Conservation (phyloP, 1,139 yeast species). For the Insectozyma bohioensis region DNA sequence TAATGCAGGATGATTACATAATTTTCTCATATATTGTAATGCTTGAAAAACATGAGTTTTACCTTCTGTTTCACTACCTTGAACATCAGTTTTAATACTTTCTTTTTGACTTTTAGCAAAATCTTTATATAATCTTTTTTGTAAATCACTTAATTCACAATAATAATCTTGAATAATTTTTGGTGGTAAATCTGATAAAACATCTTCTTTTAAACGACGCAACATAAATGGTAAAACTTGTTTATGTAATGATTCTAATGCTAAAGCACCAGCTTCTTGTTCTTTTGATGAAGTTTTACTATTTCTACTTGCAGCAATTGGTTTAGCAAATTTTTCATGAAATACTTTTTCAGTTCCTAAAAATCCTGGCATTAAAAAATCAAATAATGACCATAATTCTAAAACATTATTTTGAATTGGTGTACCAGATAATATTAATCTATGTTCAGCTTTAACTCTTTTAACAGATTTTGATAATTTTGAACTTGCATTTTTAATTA, state of each 20-base stretch:
- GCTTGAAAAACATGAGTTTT: conserved; percentile 98
- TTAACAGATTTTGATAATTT: conserved; percentile 90
- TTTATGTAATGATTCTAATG: conserved; percentile 91
- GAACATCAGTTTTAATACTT: conserved; percentile 64
- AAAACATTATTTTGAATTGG: conserved; percentile 97
- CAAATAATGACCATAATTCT: conserved; percentile 96
- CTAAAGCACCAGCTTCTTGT: conserved; percentile 96
- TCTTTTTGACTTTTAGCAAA: conserved; percentile 87
- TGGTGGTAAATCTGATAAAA: conserved; percentile 93
- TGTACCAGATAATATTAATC: conserved; percentile 91
- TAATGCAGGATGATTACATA: conserved; percentile 95
- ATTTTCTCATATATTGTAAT: conserved; percentile 92
- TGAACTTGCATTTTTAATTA: conserved; percentile 87
- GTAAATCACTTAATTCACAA: conserved; percentile 91
- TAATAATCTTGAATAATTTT: conserved; percentile 97
- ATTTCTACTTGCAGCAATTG: conserved; percentile 91
- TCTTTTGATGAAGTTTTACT: conserved; percentile 90
- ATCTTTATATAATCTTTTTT: conserved; percentile 82
- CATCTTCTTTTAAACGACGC: conserved; percentile 95
- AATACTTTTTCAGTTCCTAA: conserved; percentile 93
- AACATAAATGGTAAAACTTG: conserved; percentile 96
- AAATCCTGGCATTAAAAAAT: conserved; percentile 98
- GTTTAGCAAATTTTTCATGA: conserved; percentile 94
- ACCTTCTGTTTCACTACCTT: conserved; percentile 44
- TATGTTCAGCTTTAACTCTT: conserved; percentile 76